Conservation (phyloP, 805 yeast genomes). For the Cyberlindnera xylosilytica region DNA sequence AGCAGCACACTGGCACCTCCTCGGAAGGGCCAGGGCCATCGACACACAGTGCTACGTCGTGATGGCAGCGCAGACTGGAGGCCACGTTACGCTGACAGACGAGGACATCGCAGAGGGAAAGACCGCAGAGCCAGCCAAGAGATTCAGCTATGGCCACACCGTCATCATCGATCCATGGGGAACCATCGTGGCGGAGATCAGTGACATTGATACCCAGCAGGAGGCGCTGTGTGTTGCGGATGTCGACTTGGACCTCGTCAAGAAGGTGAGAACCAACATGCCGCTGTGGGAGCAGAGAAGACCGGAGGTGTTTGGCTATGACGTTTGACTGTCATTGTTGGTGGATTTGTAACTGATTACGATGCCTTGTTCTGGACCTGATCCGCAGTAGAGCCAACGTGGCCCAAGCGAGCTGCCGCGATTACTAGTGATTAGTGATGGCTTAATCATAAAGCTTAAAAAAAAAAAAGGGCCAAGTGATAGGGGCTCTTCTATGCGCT, state of each 20-base stretch:
- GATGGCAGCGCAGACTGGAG: constrained; percentile 86
- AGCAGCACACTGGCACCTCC: constrained; percentile 79
- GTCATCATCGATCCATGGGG: constrained; percentile 95
- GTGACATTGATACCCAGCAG: constrained; percentile 39
- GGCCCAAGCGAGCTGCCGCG: no score
- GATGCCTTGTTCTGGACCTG: no score
- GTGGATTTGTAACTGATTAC: no score
- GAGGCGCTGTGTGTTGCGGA: constrained; percentile 61
- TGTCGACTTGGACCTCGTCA: constrained; percentile 50
- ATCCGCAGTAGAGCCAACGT: no score
- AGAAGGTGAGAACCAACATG: constrained; percentile 61
- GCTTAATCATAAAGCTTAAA: no score
- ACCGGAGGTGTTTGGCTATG: constrained; percentile 45
- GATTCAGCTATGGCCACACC: constrained; percentile 85
- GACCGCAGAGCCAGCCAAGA: constrained; percentile 23
- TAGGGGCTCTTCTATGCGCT: no score
- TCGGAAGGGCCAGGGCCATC: constrained; percentile 82
- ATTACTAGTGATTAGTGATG: no score
- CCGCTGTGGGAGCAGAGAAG: constrained; percentile 77
- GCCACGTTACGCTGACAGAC: constrained; percentile 42
- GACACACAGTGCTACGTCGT: constrained; percentile 85
- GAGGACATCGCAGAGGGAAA: constrained; percentile 28
- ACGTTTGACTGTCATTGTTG: constrained; percentile 7
- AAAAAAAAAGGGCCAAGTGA: no score
- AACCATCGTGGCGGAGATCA: constrained; percentile 55